phyloP scores from a whole-genome alignment of 2,329 filamentous ascomycete genomes.

The Apiospora pterosperma region DNA sequence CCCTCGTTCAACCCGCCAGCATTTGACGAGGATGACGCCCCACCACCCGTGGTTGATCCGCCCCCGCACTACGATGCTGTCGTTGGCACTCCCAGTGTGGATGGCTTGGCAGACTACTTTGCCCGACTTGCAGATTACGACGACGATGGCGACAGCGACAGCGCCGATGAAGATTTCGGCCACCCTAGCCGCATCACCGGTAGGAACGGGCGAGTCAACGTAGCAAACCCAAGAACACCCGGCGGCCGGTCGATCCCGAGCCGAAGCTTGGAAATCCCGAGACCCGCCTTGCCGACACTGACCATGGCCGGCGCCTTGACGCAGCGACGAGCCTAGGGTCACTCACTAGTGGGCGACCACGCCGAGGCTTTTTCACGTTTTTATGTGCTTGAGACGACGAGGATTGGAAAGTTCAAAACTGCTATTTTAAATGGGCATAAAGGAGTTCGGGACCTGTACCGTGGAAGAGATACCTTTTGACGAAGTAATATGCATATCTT shows the following conservation, averaged over 20 bases:
- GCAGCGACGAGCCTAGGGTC: constrained; percentile 22
- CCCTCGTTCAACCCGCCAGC: constrained; percentile 87
- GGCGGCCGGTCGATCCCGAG: constrained; percentile 51
- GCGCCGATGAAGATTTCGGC: constrained; percentile 24
- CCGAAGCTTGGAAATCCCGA: constrained; percentile 52
- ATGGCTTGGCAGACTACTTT: constrained; percentile 84
- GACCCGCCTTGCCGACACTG: constrained; percentile 31
- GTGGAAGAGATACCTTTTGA: too few relatives aligned
- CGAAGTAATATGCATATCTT: too few relatives aligned
- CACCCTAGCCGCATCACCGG: constrained; percentile 42
- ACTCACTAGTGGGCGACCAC: too few relatives aligned
- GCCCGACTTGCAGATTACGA: constrained; percentile 73
- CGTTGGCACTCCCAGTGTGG: constrained; percentile 63
- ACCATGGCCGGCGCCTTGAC: constrained; percentile 24
- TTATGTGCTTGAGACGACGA: neutral
- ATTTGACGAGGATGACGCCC: constrained; percentile 77
- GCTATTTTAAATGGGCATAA: too few relatives aligned
- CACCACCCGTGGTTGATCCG: constrained; percentile 67
- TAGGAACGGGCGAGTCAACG: constrained; percentile 53
- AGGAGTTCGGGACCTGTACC: too few relatives aligned
- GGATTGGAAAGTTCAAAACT: too few relatives aligned
- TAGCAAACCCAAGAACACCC: constrained; percentile 53
- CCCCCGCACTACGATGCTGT: constrained; percentile 83
- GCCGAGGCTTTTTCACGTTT: neutral
- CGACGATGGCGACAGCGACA: constrained; percentile 32